Conservation (phyloP, 2,329 filamentous ascomycete species). For the Zasmidium cellare region DNA sequence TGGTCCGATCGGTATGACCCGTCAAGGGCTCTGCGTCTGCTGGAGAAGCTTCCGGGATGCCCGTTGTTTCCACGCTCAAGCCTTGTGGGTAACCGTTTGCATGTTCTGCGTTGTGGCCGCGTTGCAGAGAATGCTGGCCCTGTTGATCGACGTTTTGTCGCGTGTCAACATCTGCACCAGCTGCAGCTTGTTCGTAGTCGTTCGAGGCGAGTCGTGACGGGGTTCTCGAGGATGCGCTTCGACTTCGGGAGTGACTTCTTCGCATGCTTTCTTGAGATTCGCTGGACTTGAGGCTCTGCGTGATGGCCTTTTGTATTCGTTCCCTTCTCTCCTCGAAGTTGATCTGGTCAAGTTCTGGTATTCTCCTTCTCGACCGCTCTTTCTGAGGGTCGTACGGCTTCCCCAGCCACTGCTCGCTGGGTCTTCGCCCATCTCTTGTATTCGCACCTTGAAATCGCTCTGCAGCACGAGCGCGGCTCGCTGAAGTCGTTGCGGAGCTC, state of each 20-base stretch:
- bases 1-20: constrained; percentile 40
- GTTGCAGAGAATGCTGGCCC: not conserved
- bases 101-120: not conserved
- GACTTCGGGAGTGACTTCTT: constrained; percentile 24
- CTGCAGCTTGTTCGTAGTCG: constrained; percentile 42
- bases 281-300: constrained; percentile 74
- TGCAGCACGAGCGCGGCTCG: constrained; percentile 65
- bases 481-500: constrained; percentile 70
- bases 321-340: constrained; percentile 82
- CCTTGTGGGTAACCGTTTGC: constrained; percentile 13
- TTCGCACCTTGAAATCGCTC: constrained; percentile 53
- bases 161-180: constrained; percentile 9
- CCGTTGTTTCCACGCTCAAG: constrained; percentile 30
- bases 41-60: constrained; percentile 14
- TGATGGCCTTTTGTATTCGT: constrained; percentile 81
- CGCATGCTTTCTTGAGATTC: constrained; percentile 44
- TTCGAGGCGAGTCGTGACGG: constrained; percentile 12
- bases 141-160: constrained; percentile 15
- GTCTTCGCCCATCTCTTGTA: constrained; percentile 38
- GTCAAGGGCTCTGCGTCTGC: constrained; percentile 30
- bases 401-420: constrained; percentile 61
- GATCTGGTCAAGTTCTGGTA: constrained; percentile 69
- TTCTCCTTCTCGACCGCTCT: constrained; percentile 40
- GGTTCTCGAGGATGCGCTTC: constrained; percentile 17
- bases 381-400: constrained; percentile 78